A percentile compares a stretch with the other conserved stretches of the same genome.
Conservation (phyloP, 257 asterid species). For the Solanum peruvianum region DNA sequence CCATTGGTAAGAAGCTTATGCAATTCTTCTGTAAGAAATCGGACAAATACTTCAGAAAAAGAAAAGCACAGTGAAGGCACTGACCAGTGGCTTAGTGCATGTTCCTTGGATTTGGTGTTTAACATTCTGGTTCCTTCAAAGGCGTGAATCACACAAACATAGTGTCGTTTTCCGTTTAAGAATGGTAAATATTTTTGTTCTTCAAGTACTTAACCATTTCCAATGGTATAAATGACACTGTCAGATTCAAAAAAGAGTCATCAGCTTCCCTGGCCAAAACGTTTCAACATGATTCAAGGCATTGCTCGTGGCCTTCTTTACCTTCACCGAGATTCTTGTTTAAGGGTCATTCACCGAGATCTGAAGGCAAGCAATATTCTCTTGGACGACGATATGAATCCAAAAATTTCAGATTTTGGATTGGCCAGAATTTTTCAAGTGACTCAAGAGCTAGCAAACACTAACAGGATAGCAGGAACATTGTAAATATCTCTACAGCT, state of each 20-base stretch:
- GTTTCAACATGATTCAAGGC: background rate
- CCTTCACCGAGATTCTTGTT: background rate
- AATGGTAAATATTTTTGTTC: no score
- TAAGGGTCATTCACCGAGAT: background rate
- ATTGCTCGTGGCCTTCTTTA: background rate
- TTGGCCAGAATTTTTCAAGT: background rate
- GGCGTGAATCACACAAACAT: rapidly evolving
- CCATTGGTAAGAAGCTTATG: background rate
- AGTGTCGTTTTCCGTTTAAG: background rate
- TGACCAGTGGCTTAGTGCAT: background rate
- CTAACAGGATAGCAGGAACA: background rate
- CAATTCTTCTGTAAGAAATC: background rate
- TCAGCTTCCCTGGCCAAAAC: background rate
- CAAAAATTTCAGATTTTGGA: background rate
- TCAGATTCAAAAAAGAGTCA: background rate
- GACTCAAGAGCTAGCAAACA: background rate
- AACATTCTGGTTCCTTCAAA: background rate
- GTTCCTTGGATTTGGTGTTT: background rate
- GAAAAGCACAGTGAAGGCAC: background rate
- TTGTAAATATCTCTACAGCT: background rate
- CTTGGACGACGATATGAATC: background rate
- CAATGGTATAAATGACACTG: background rate
- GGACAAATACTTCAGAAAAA: background rate
- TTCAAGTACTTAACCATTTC: no score
- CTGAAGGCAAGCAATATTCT: background rate